Conservation (phyloP, 1,139 yeast species). For the Kodamaea fungicola region DNA sequence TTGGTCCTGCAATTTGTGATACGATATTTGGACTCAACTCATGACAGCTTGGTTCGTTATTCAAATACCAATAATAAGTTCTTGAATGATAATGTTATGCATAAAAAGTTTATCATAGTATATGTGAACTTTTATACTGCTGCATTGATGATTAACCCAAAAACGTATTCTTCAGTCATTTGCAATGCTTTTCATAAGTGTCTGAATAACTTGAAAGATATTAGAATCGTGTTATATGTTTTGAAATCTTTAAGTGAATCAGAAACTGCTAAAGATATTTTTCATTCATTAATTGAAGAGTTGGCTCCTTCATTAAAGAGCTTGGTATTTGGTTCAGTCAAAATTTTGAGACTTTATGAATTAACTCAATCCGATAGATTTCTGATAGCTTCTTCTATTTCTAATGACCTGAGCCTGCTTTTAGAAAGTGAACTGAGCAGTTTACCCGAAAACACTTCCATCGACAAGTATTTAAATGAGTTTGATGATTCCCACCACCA, state of each 20-base stretch:
- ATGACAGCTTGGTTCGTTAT: constrained; percentile 20
- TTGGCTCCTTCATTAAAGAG: constrained; percentile 24
- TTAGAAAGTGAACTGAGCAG: background rate
- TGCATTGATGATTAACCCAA: constrained; percentile 40
- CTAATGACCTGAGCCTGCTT: constrained; percentile 6
- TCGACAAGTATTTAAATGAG: constrained; percentile 12
- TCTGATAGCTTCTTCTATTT: constrained; percentile 8
- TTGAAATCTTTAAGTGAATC: constrained; percentile 35
- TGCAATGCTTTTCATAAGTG: constrained; percentile 23
- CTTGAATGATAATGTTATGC: constrained; percentile 6
- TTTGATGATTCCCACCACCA: constrained; percentile 2
- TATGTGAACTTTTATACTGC: constrained; percentile 40
- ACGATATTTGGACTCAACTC: constrained; percentile 36
- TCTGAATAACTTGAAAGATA: constrained; percentile 28
- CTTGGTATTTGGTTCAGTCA: constrained; percentile 30
- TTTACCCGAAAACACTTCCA: constrained; percentile 2
- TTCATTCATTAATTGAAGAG: constrained; percentile 20
- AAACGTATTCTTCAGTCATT: constrained; percentile 26
- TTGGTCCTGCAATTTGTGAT: constrained; percentile 44
- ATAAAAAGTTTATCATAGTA: constrained; percentile 21
- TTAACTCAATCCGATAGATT: constrained; percentile 6
- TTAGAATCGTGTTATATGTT: constrained; percentile 35
- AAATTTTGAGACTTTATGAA: constrained; percentile 25
- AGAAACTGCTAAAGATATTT: constrained; percentile 22
- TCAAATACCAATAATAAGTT: constrained; percentile 6